Evolutionary conservation across 371 early-diverging fungal genomes (phyloP), one percentile per base, ranked within the genome.

Genomic region (Smittium culicis): DNA sequence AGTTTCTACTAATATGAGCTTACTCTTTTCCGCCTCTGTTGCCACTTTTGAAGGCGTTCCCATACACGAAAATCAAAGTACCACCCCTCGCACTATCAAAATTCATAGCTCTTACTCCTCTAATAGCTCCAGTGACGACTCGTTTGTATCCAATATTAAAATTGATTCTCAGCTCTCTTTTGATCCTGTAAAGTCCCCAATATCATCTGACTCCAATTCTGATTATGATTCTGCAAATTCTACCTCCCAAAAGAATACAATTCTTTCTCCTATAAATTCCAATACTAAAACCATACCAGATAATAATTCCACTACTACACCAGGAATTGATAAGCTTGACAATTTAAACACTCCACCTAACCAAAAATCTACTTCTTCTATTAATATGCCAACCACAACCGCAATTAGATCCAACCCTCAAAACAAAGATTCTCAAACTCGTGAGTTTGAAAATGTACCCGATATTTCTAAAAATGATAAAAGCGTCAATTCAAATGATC

Each of bases 11-110:
- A 35, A 28, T 64, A 45, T 29, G 17, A 29, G 45, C 45, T 45
- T 20, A 11, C 45, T 35, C 29, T 28, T 64, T 34, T 27, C 8
- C 20, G 30, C 35, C 3, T 45, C 45, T 34, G 35, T 45, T 20
- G 16, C 30, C 1, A 34, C 65, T 14, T 35, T 64, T 32, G 65
- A 34, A 8, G 65, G 65, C 11, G 35, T 25, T 29, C 54, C 65
- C 2, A 64, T 64, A n/a, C 3, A 24, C 17, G 54, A 45, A n/a
- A 64, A 25, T 28, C 2, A 64, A 16, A 27, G 1, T 3, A 20
- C 27, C 5, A 57, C n/a, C 5, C 3, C 11, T n/a, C 25, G 3
- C 11, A 25, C 8, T 16, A 57, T 5, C 57, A 57, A 20, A 11
- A 25, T 16, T 20, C 5, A 57, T 5, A 57, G 25, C 3, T n/a